Percentiles rank a stretch among this genome's conserved stretches.
These are phyloP conservation scores for Acacia melanoxylon DNA, from an alignment of 306 rosid genomes.

Conservation along the genomic window DNA sequence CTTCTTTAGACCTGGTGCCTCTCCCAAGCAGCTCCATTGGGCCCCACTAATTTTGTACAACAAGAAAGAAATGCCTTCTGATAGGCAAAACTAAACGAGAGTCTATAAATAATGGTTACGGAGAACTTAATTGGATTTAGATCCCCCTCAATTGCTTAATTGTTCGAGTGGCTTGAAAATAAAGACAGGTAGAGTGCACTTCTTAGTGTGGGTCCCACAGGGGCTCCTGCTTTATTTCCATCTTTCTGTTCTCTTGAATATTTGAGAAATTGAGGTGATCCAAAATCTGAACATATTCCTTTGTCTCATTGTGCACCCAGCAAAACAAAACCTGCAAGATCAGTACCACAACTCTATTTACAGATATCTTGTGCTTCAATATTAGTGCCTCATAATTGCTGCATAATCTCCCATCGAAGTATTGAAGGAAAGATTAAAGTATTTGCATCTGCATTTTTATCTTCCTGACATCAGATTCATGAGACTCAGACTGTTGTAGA, in stretches of 20 bases:
- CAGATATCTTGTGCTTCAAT: background rate
- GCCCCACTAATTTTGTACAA: background rate
- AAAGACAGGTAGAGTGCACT: background rate
- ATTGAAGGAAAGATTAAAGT: background rate
- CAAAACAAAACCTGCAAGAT: background rate
- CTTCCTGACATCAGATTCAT: conserved; percentile 84
- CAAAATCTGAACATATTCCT: background rate
- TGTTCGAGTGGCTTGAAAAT: background rate
- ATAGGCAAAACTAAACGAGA: too few relatives aligned
- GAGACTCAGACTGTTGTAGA: conserved; percentile 17
- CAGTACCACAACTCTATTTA: background rate
- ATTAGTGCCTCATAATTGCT: background rate
- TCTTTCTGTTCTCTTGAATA: background rate
- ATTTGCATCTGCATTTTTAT: conserved; percentile 32
- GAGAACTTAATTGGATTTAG: background rate
- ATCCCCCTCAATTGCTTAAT: background rate
- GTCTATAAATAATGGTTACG: background rate
- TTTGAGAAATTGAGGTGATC: background rate
- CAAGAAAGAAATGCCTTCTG: background rate
- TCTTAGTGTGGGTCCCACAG: background rate
- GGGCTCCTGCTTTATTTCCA: background rate
- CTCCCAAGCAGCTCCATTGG: background rate
- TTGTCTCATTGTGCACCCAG: background rate
- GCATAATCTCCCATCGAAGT: background rate
- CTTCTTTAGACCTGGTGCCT: background rate